Evolutionary conservation across 352 stramenopile species (phyloP), one percentile per base, ranked within the genome.

Genomic region (Phytophthora citrophthora): DNA sequence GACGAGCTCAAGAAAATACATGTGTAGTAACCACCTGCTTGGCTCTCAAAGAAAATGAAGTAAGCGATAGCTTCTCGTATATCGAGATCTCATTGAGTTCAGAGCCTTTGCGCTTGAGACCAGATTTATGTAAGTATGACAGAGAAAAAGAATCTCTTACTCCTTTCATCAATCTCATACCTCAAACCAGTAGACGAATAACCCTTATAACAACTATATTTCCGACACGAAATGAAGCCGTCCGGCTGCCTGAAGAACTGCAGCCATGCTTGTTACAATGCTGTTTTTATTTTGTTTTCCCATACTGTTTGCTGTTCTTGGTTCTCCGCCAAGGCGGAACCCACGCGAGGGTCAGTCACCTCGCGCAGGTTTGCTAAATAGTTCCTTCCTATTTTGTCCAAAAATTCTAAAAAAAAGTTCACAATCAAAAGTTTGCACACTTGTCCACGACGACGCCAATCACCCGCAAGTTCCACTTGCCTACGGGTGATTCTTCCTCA

Each of bases 351-450:
- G n/a, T 44, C 59, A 54, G 44, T 54, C 36, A 31, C 38, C 52
- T 40, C 38, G 29, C 36, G 10, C 53, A 11, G 32, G 52, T 74
- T 61, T 68, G 53, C 56, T 77, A 77, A 77, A 77, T 77, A 77
- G 69, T 77, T 74, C 69, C 53, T 72, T 77, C 69, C 69, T 77
- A 77, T 76, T 74, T 77, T 65, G 54, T 72, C 64, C 68, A 76
- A 76, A 76, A 76, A 74, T 78, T 78, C 59, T 70, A 78, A 67
- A 51, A 48, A 79, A 79, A 70, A 72, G 29, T 34, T 54, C 62
- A 72, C 62, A 76, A 71, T 75, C 55, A 68, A 75, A 72, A 70
- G 53, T 65, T 70, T 67, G 63, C 63, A 70, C 69, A 77, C 63
- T 59, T 71, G 61, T 65, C 56, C 60, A 70, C 61, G 60, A 68